Percentiles rank a stretch among this genome's conserved stretches.
Evolutionary conservation across 768 basidiomycete genomes (phyloP).

Genomic region (Naganishia randhawae): DNA sequence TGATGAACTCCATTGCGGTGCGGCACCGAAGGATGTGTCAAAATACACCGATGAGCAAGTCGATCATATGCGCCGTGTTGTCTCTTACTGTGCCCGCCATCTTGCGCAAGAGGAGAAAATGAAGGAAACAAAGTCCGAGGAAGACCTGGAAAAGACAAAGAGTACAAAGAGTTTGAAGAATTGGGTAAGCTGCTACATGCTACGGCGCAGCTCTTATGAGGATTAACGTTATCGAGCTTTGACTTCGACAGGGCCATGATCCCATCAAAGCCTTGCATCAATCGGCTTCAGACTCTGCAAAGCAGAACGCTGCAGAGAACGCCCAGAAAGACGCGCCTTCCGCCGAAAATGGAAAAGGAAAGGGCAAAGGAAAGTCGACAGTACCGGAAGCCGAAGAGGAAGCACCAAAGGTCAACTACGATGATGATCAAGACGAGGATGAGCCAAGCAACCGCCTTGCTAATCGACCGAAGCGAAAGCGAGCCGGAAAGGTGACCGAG

Average conservation of each 20-base stretch:
- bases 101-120: constrained; percentile 54
- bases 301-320: constrained; percentile 28
- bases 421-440: constrained; percentile 31
- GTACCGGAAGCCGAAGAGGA: constrained; percentile 21
- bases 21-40: constrained; percentile 24
- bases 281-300: neutral
- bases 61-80: constrained; percentile 51
- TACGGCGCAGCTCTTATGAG: no score
- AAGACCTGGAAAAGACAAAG: constrained; percentile 56
- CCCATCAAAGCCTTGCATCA: constrained; percentile 39
- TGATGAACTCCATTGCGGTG: no score
- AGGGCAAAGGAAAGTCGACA: constrained; percentile 32
- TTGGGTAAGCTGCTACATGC: constrained; percentile 39
- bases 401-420: constrained; percentile 29
- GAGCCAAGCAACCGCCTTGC: constrained; percentile 10
- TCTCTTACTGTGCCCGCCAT: constrained; percentile 51
- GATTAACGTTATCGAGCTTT: no score
- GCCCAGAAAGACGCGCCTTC: constrained; percentile 13
- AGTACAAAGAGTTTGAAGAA: constrained; percentile 48
- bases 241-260: constrained; percentile 48
- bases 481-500: constrained; percentile 11
- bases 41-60: constrained; percentile 52
- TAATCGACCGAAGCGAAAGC: constrained; percentile 23
- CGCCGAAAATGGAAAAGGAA: constrained; percentile 19
- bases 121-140: constrained; percentile 65